phyloP scores from a whole-genome alignment of 2,329 filamentous ascomycete species.

The Trichoderma sp. region DNA sequence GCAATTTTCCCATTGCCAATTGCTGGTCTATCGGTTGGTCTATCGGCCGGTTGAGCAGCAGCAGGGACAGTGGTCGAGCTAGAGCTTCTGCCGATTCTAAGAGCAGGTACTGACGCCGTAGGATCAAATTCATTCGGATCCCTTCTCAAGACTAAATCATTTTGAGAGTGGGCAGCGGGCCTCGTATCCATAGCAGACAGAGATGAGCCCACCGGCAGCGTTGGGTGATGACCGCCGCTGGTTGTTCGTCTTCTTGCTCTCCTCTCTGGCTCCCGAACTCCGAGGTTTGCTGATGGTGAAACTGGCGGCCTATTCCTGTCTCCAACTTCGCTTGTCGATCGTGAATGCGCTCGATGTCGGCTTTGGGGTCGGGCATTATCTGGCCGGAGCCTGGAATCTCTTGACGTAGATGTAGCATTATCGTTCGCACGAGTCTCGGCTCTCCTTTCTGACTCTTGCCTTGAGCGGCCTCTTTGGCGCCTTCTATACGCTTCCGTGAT shows the following conservation, averaged over 20 bases:
- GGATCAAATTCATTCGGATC: constrained; percentile 40
- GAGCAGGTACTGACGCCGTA: constrained; percentile 34
- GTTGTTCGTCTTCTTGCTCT: constrained; percentile 48
- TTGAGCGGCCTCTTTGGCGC: constrained; percentile 63
- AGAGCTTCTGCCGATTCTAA: constrained; percentile 41
- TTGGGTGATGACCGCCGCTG: constrained; percentile 55
- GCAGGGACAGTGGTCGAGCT: constrained; percentile 36
- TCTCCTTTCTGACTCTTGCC: constrained; percentile 46
- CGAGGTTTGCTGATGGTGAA: constrained; percentile 30
- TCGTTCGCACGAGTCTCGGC: constrained; percentile 38
- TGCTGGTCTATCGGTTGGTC: constrained; percentile 25
- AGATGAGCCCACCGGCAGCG: constrained; percentile 44
- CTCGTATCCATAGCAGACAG: constrained; percentile 43
- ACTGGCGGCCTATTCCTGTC: constrained; percentile 52
- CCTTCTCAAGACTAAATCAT: constrained; percentile 53
- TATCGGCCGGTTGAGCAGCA: constrained; percentile 25
- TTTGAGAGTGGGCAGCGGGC: constrained; percentile 60
- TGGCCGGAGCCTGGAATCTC: constrained; percentile 31
- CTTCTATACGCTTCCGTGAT: constrained; percentile 86
- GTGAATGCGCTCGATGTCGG: constrained; percentile 43
- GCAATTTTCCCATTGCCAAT: constrained; percentile 26
- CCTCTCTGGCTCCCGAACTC: constrained; percentile 31
- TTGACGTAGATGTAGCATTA: constrained; percentile 36
- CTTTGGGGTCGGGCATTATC: constrained; percentile 29
- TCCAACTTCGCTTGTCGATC: constrained; percentile 47